Conservation (phyloP, 352 stramenopile genomes). For the Globisporangium paddicum region DNA sequence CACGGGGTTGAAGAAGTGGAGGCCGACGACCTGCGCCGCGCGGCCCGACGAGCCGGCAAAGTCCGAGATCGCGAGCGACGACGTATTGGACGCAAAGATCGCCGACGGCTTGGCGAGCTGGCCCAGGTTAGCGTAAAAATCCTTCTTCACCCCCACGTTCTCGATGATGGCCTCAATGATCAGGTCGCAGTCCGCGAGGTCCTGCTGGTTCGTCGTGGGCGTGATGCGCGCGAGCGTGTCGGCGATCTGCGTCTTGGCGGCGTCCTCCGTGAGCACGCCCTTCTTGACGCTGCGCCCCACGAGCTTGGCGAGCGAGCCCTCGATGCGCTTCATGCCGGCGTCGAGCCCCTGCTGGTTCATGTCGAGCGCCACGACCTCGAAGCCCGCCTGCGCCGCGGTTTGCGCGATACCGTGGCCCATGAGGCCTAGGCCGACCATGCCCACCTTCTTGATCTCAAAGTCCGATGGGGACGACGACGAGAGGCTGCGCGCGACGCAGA, state of each 20-base stretch:
- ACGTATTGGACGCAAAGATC: conserved; percentile 98
- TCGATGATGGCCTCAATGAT: conserved; percentile 98
- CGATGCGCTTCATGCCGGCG: conserved; percentile 90
- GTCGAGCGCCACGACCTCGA: conserved; percentile 82
- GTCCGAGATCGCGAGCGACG: conserved; percentile 91
- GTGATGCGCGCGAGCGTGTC: conserved; percentile 79
- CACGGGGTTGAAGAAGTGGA: conserved; percentile 99
- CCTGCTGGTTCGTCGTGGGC: conserved; percentile 86
- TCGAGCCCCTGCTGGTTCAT: conserved; percentile 69
- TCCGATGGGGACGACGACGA: conserved; percentile 22
- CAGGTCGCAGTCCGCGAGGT: conserved; percentile 90
- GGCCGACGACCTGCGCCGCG: conserved; percentile 90
- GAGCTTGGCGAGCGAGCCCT: conserved; percentile 90
- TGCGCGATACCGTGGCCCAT: conserved; percentile 98
- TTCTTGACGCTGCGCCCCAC: conserved; percentile 84
- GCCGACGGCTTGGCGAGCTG: conserved; percentile 86
- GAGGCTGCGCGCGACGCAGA: conserved; percentile 10
- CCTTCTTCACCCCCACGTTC: conserved; percentile 93
- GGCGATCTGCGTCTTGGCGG: conserved; percentile 61
- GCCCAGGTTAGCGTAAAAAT: conserved; percentile 93
- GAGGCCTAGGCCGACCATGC: conserved; percentile 94
- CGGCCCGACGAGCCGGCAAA: conserved; percentile 92
- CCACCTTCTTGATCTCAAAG: conserved; percentile 82
- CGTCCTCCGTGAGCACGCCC: conserved; percentile 70
- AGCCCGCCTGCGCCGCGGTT: conserved; percentile 82